Base-by-base conservation (phyloP, 495 filamentous ascomycete species). In the Penicillium turbatum region DNA sequence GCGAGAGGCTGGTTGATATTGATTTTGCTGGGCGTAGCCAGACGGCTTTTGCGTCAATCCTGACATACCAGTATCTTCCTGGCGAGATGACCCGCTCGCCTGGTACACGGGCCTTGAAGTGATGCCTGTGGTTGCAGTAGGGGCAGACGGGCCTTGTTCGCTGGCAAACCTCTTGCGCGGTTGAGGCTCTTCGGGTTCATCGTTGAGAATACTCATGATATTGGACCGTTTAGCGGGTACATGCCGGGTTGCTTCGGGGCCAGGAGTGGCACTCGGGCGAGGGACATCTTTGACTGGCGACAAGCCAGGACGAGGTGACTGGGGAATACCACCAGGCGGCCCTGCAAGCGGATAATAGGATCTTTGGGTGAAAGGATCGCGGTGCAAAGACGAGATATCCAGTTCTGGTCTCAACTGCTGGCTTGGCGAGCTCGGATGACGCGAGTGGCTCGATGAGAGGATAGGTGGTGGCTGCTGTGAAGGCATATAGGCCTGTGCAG, bases 131-230 rank as follows among this genome's bases (percentile, higher is more conserved):
- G 46, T 35, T 35, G 49, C 46, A 5, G 39, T 36, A 12, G 64
- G 58, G 1, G 39, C 51, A 36, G 66, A 57, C 13, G 67, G 60
- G 7, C 51, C 55, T 42, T 70, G 67, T 17, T 77, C 72, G 45
- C 66, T 69, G 37, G 74, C 72, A 53, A 75, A 72, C 5, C 77
- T 73, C 53, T 82, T 83, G 11, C 73, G 65, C 16, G 78, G 78
- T 47, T 78, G 76, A 16, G 78, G 78, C 24, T 84, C 81, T 37
- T 72, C 76, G 0, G 80, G 76, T 48, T 84, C 81, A 35, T 80
- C 78, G 54, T 83, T 83, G 26, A 84, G 63, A 44, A 84, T 74
- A 26, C 72, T 79, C 75, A 82, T 79, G 40, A 84, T 82, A 36
- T 78, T 83, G 13, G 80, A 83, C 27, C 75, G 78, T 53, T 83